A percentile compares a stretch with the other conserved stretches of the same genome.
Evolutionary conservation across 108 stramenopile species (phyloP).

Genomic region (Cyclotella choctawhatcheeana): DNA sequence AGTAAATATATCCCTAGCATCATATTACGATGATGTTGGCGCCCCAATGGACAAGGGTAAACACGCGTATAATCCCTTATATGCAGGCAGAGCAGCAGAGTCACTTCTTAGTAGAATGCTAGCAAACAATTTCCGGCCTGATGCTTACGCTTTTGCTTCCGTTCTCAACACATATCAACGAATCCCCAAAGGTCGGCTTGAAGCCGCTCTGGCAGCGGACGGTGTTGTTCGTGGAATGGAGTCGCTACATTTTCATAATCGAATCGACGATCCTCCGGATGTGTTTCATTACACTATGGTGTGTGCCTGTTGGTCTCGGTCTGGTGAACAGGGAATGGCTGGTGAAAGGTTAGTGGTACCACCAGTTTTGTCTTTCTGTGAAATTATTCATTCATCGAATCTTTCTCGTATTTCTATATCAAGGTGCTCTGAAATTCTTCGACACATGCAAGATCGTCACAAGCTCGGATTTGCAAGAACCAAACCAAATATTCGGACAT

Average conservation of each 20-base stretch:
- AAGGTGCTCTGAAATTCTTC: conserved; percentile 64
- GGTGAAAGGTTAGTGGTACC: too few relatives aligned
- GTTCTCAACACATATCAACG: conserved; percentile 64
- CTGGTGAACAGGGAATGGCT: conserved; percentile 48
- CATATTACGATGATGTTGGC: conserved; percentile 29
- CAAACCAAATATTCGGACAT: conserved; percentile 67
- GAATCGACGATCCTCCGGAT: conserved; percentile 60
- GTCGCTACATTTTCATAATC: conserved; percentile 48
- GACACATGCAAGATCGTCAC: conserved; percentile 61
- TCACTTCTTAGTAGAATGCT: conserved; percentile 47
- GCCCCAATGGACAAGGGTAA: background rate
- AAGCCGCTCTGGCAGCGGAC: conserved; percentile 65
- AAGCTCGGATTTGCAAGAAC: conserved; percentile 52
- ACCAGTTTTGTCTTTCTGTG: too few relatives aligned
- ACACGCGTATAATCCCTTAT: conserved; percentile 29
- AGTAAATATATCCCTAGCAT: conserved; percentile 27
- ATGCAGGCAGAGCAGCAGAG: conserved; percentile 48
- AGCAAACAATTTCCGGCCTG: conserved; percentile 39
- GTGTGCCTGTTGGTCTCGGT: conserved; percentile 61
- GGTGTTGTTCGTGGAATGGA: conserved; percentile 71
- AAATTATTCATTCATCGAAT: too few relatives aligned
- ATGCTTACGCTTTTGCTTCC: conserved; percentile 65
- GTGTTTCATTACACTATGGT: conserved; percentile 68
- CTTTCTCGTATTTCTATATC: too few relatives aligned
- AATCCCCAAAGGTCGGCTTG: conserved; percentile 44